Percentiles rank a stretch among this genome's conserved stretches.
Conservation (phyloP, 2,329 filamentous ascomycete species). For the Talaromyces sp. region DNA sequence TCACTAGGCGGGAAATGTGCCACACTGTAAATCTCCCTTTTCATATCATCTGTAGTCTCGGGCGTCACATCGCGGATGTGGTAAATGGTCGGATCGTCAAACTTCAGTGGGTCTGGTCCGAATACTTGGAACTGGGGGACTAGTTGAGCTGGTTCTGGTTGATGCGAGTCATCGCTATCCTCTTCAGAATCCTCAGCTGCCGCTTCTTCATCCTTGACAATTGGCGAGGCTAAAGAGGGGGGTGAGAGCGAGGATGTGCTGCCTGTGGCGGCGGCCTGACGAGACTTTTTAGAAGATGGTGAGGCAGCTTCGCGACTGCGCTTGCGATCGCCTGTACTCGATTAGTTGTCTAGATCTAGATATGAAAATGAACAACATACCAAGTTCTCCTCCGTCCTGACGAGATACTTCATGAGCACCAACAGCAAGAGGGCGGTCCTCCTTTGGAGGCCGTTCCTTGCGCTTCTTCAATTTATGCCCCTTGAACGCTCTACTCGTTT, state of each 20-base stretch:
- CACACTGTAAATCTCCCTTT: conserved; percentile 83
- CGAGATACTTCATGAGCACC: conserved; percentile 62
- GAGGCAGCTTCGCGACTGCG: conserved; percentile 28
- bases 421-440: conserved; percentile 58
- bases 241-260: conserved; percentile 41
- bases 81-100: conserved; percentile 87
- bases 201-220: conserved; percentile 58
- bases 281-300: conserved; percentile 39
- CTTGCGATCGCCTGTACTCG: conserved; percentile 18
- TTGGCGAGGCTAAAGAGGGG: conserved; percentile 40
- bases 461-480: conserved; percentile 71
- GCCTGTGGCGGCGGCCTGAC: conserved; percentile 34
- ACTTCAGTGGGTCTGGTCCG: conserved; percentile 87
- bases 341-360: not conserved
- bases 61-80: conserved; percentile 75
- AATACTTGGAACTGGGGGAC: conserved; percentile 78
- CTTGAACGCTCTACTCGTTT: conserved; percentile 48
- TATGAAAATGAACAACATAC: conserved; percentile 18
- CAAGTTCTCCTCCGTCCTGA: conserved; percentile 60
- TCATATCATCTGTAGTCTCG: conserved; percentile 79
- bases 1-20: conserved; percentile 77
- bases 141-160: conserved; percentile 58
- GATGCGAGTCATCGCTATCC: conserved; percentile 56
- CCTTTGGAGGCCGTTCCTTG: conserved; percentile 65
- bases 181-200: conserved; percentile 63